Percentiles rank a stretch among this genome's conserved stretches.
Conservation (phyloP, 148 eudicot species). For the Chenopodium suecicum region DNA sequence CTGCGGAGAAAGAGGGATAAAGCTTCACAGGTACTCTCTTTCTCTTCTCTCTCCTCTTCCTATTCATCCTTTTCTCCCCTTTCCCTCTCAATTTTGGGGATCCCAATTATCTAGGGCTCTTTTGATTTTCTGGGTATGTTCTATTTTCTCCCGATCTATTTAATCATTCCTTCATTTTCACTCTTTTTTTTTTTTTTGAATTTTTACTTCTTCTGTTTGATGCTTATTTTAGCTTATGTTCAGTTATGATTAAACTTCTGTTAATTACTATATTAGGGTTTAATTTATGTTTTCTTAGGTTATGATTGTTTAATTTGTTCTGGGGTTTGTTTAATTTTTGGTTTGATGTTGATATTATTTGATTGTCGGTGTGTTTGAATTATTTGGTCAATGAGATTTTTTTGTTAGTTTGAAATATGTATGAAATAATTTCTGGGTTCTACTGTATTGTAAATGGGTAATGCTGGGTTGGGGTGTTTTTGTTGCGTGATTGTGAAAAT, state of each 20-base stretch:
- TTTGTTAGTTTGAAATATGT: not conserved
- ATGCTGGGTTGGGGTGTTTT: not conserved
- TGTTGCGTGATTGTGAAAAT: not conserved
- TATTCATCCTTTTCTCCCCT: slow-evolving; percentile 16
- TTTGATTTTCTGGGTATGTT: slow-evolving; percentile 12
- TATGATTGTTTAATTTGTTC: not conserved
- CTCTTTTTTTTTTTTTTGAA: not conserved
- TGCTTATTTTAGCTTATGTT: not conserved
- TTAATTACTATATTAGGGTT: no score
- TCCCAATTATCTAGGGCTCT: slow-evolving; percentile 51
- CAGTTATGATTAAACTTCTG: not conserved
- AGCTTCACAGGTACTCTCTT: slow-evolving; percentile 12
- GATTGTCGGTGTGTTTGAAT: not conserved
- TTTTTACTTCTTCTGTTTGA: not conserved
- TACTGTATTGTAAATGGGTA: not conserved
- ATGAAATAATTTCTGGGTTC: not conserved
- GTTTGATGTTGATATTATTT: not conserved
- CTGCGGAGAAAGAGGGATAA: slow-evolving; percentile 37
- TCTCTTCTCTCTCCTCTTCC: slow-evolving; percentile 19
- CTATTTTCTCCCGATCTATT: slow-evolving; percentile 18
- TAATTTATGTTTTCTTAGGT: not conserved
- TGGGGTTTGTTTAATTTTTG: slow-evolving; percentile 12
- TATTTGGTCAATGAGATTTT: not conserved
- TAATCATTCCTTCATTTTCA: not conserved
- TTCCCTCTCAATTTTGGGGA: slow-evolving; percentile 33